Conservation (phyloP, 163 green algal species). For the Chloromonas sp. region DNA sequence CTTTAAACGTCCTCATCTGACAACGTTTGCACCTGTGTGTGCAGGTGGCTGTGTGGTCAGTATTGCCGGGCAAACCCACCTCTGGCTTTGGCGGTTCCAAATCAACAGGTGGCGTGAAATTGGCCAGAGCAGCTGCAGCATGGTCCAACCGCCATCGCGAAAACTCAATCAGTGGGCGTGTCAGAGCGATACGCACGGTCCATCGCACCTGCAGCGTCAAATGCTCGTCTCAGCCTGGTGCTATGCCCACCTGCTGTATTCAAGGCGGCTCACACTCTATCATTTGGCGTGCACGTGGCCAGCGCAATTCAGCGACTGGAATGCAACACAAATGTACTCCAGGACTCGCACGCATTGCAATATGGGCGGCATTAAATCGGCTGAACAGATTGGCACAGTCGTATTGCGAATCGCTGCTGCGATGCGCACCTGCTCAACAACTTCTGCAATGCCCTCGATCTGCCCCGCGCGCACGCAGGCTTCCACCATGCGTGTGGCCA, state of each 20-base stretch:
- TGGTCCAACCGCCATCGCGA: constrained; percentile 8
- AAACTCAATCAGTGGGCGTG: background rate
- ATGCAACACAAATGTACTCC: too few species aligned
- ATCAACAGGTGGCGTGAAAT: background rate
- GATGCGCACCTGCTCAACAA: constrained; percentile 6
- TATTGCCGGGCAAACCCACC: background rate
- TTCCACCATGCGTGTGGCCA: constrained; percentile 42
- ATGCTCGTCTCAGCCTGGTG: too few species aligned
- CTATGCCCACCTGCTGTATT: too few species aligned
- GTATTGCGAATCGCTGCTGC: too few species aligned
- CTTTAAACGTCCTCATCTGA: too few species aligned
- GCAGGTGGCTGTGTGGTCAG: background rate
- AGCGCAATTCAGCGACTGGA: too few species aligned
- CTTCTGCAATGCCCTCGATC: constrained; percentile 3
- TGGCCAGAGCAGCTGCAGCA: constrained; percentile 11
- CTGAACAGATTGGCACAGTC: too few species aligned
- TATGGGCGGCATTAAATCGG: too few species aligned
- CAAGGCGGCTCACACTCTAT: too few species aligned
- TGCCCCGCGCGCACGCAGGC: constrained; percentile 31
- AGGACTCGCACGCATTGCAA: too few species aligned
- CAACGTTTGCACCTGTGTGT: background rate
- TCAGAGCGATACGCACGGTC: constrained; percentile 5
- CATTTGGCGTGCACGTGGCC: too few species aligned
- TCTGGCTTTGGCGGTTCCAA: constrained; percentile 4
- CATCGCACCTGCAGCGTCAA: background rate